Evolutionary conservation across 2,329 filamentous ascomycete genomes (phyloP).

Genomic region (Monosporascus sp.): DNA sequence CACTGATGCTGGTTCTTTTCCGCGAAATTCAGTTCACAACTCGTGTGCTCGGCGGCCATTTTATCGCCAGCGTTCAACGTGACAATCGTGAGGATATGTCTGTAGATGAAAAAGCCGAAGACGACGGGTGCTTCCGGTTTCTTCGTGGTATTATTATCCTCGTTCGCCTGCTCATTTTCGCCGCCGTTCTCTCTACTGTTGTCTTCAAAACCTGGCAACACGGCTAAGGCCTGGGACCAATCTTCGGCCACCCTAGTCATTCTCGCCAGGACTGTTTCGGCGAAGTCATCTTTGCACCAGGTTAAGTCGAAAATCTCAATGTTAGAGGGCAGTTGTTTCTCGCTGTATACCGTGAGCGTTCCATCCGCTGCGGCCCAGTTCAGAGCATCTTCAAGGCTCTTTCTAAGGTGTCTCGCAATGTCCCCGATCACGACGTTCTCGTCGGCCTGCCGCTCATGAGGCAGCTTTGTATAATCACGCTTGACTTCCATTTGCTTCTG

Average conservation of each 20-base stretch:
- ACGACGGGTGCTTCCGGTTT: slow-evolving; percentile 18
- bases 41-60: slow-evolving; percentile 17
- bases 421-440: slow-evolving; percentile 5
- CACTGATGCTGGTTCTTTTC: slow-evolving; percentile 25
- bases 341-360: slow-evolving; percentile 10
- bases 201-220: not conserved
- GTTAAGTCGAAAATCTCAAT: slow-evolving; percentile 17
- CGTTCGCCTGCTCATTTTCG: slow-evolving; percentile 1
- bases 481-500: slow-evolving; percentile 7
- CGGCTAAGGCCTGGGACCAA: slow-evolving; percentile 13
- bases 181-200: too few relatives aligned
- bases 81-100: slow-evolving; percentile 24
- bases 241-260: slow-evolving; percentile 13
- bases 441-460: slow-evolving; percentile 3
- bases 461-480: not conserved
- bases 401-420: slow-evolving; percentile 15
- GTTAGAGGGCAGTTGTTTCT: slow-evolving; percentile 13
- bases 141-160: not conserved
- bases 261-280: slow-evolving; percentile 11
- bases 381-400: slow-evolving; percentile 14
- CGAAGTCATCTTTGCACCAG: slow-evolving; percentile 9
- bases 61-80: slow-evolving; percentile 22
- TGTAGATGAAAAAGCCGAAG: slow-evolving; percentile 25
- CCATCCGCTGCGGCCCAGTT: slow-evolving; percentile 23
- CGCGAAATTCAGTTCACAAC: slow-evolving; percentile 23